Conservation (phyloP, 1,139 yeast genomes). For the Scheffersomyces cryptocercus region DNA sequence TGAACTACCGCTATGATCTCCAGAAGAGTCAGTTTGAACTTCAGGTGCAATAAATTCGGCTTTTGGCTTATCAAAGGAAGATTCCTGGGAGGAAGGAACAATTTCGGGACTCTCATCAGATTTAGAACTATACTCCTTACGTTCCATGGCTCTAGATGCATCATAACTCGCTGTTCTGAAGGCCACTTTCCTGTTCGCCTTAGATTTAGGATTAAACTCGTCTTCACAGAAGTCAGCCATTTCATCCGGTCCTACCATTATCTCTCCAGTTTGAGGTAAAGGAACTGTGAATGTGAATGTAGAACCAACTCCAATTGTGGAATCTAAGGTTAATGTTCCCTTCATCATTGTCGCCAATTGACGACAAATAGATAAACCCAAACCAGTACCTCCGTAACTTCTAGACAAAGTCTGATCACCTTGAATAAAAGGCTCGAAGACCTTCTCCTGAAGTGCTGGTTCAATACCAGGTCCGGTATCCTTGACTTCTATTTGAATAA, state of each 20-base stretch:
- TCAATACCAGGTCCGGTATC: conserved; percentile 96
- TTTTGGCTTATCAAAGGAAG: not conserved
- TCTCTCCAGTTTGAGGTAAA: conserved; percentile 66
- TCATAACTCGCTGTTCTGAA: conserved; percentile 17
- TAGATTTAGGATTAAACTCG: conserved; percentile 42
- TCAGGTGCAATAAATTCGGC: too few relatives aligned
- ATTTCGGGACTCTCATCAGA: conserved; percentile 1
- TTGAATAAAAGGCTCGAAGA: conserved; percentile 94
- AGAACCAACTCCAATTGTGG: conserved; percentile 75
- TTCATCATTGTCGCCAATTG: conserved; percentile 89
- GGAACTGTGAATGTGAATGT: conserved; percentile 82
- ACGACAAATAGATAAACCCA: conserved; percentile 89
- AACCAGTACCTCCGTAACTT: conserved; percentile 93
- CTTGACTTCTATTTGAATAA: conserved; percentile 69
- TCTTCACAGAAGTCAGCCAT: conserved; percentile 45
- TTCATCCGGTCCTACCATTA: conserved; percentile 41
- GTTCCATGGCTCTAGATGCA: conserved; percentile 1
- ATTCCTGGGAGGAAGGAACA: not conserved
- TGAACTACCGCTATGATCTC: not conserved
- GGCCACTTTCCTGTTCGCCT: conserved; percentile 38
- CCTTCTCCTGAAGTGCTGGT: conserved; percentile 72
- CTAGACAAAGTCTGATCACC: conserved; percentile 94
- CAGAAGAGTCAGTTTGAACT: not conserved
- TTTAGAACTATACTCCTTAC: conserved; percentile 2
- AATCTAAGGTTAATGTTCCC: conserved; percentile 72